Percentiles rank a stretch among this genome's conserved stretches.
Conservation (phyloP, 192 early-diverging fungal genomes). For the Coemansia sp. region DNA sequence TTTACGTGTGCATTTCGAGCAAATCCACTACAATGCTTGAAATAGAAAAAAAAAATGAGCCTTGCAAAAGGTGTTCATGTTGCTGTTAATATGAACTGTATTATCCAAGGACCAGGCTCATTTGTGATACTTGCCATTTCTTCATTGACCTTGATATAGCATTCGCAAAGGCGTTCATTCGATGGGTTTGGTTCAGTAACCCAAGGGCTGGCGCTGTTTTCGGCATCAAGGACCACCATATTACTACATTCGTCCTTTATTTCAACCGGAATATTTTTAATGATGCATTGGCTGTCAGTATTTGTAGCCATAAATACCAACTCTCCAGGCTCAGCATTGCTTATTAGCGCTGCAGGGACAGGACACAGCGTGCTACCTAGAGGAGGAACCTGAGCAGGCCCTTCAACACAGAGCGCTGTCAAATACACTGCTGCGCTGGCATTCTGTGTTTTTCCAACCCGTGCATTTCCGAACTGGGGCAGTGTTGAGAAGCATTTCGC, state of each 20-base stretch:
- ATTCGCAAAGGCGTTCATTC: constrained; percentile 12
- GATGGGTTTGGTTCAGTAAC: not conserved
- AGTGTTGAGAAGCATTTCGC: constrained; percentile 21
- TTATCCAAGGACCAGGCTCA: not conserved
- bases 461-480: constrained; percentile 41
- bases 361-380: constrained; percentile 30
- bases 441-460: constrained; percentile 26
- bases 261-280: not conserved
- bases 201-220: not conserved
- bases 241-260: not conserved
- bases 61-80: no score
- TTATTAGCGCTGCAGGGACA: constrained; percentile 24
- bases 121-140: constrained; percentile 8
- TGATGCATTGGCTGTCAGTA: not conserved
- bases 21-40: constrained; percentile 21
- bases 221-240: not conserved
- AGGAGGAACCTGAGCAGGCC: constrained; percentile 29
- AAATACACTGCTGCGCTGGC: constrained; percentile 14
- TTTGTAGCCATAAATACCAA: constrained; percentile 31
- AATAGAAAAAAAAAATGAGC: not conserved
- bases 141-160: constrained; percentile 2
- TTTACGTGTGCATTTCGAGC: constrained; percentile 31
- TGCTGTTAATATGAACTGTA: not conserved
- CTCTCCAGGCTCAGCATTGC: constrained; percentile 23
- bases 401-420: constrained; percentile 42